Evolutionary conservation across 2,329 filamentous ascomycete species (phyloP).

Genomic region (Fusarium sp.): DNA sequence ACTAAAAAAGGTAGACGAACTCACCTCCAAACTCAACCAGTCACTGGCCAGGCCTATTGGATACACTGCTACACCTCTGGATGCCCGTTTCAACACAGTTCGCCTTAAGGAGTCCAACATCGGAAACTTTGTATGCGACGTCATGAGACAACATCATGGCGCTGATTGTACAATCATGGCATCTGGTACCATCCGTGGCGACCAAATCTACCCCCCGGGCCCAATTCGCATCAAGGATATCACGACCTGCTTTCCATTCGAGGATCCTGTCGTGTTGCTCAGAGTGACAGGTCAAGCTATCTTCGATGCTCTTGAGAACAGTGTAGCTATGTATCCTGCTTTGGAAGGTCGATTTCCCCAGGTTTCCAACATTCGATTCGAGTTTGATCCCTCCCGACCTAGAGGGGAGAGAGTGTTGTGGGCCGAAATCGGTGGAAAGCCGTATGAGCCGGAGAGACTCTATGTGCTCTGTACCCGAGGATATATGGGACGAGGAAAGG

Average conservation of each 20-base stretch:
- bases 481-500: conserved; percentile 87
- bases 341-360: conserved; percentile 86
- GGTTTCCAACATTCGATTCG: conserved; percentile 82
- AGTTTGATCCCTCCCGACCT: conserved; percentile 71
- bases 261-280: conserved; percentile 85
- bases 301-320: conserved; percentile 83
- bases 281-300: conserved; percentile 76
- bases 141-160: conserved; percentile 84
- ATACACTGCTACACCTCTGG: conserved; percentile 82
- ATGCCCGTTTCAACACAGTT: conserved; percentile 86
- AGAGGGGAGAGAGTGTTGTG: conserved; percentile 69
- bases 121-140: conserved; percentile 89
- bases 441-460: conserved; percentile 67
- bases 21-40: conserved; percentile 76
- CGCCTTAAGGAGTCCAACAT: conserved; percentile 81
- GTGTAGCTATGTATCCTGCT: conserved; percentile 80
- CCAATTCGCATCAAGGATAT: conserved; percentile 80
- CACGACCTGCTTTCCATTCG: conserved; percentile 91
- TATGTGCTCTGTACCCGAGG: conserved; percentile 83
- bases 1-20: conserved; percentile 67
- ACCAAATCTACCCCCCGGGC: conserved; percentile 87
- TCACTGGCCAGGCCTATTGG: conserved; percentile 85
- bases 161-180: conserved; percentile 88
- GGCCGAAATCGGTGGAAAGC: conserved; percentile 66
- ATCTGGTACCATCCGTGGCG: conserved; percentile 83